A percentile compares a stretch with the other conserved stretches of the same genome.
Conservation (phyloP, 768 basidiomycete genomes). For the Psilocybe cyanescens region DNA sequence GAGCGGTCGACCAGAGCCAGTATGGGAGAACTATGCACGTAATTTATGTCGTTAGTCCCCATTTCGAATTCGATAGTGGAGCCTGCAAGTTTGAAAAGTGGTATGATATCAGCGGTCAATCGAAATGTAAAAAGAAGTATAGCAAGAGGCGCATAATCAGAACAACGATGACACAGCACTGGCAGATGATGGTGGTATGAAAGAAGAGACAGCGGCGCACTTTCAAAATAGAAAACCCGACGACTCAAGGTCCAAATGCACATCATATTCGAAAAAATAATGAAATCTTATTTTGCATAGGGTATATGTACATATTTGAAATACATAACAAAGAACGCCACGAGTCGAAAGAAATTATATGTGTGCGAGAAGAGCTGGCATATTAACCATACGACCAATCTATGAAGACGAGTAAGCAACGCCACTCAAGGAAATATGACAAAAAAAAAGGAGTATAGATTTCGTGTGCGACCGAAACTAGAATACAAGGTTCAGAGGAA, state of each 20-base stretch:
- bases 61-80: too few species aligned
- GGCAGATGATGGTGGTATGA: neutral
- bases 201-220: neutral
- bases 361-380: slow-evolving; percentile 1
- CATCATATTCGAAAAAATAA: neutral
- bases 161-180: neutral
- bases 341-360: slow-evolving; percentile 9
- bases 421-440: slow-evolving; percentile 11
- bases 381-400: slow-evolving; percentile 15
- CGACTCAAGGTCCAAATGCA: neutral
- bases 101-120: too few species aligned
- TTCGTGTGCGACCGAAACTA: slow-evolving; percentile 22
- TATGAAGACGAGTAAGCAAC: slow-evolving; percentile 14
- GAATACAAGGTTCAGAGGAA: slow-evolving; percentile 19
- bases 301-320: slow-evolving; percentile 2
- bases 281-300: slow-evolving; percentile 10
- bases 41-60: too few species aligned
- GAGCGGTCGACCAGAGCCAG: too few species aligned
- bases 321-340: neutral
- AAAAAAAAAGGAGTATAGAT: slow-evolving; percentile 16
- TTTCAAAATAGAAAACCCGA: too few species aligned
- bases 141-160: neutral
- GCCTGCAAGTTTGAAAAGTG: too few species aligned
- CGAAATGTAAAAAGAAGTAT: too few species aligned
- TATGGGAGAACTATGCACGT: neutral